Base-by-base conservation (phyloP, 2,329 filamentous ascomycete species). In the Colletotrichum karsti region DNA sequence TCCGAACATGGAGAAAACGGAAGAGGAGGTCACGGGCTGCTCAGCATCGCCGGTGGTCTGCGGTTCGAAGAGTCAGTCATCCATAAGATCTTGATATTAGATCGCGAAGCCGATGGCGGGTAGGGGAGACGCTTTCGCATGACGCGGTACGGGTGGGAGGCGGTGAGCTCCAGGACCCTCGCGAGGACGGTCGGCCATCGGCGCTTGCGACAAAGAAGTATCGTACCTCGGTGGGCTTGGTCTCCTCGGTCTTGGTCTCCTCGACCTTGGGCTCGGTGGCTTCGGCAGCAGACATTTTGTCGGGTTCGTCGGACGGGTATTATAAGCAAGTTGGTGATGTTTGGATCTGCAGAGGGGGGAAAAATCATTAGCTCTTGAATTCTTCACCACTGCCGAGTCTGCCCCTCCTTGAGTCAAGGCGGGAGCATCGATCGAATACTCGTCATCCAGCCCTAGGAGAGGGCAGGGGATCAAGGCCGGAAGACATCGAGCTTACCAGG, bases 1-100 rank as follows among this genome's bases (percentile, higher is more conserved):
- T 75, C 96, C 96, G 79, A 99, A 99, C 96, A 99, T 98, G 82
- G 93, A 95, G 87, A 98, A 98, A 72, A 98, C 93, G 74, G 88
- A 87, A 8, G 89, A 89, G 18, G 86, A 85, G 70, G 84, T 88
- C 62, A 87, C 83, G 64, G 84, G 80, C 76, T 82, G 78, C 69
- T 77, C 75, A 39, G 67, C 69, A 59, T 75, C 74, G 63, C 67
- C 71, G 63, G 72, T 64, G 41, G 71, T 35, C 61, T 67, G 18
- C 7, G 18, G 24, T 5, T 9, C 13, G n/a, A 37, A 42, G 20
- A 18, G 30, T 69, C 24, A 69, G 66, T 48, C 42, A 51, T 62
- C 33, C 35, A 30, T 3, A 15, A 13, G 18, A 42, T 39, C 8
- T 33, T 15, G 41, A n/a, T 20, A 15, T 54, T 15, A 20, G 41